These are phyloP conservation scores for Daldinia vernicosa DNA, from an alignment of 495 filamentous ascomycete genomes.

Conservation along the genomic window DNA sequence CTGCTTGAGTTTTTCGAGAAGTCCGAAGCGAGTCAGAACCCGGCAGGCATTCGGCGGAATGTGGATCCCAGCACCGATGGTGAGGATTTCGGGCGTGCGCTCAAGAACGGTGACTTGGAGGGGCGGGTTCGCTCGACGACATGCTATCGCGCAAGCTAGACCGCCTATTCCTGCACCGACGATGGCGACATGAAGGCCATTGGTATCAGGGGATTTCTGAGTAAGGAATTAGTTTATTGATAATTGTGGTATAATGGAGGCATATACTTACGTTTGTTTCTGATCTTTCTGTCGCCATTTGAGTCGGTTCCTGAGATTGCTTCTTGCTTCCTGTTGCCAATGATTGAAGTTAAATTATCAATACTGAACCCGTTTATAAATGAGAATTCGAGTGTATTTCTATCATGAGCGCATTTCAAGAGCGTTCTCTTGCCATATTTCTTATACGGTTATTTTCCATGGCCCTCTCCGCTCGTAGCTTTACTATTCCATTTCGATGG, in stretches of 20 bases:
- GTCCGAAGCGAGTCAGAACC: neutral
- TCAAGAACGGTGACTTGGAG: constrained; percentile 1
- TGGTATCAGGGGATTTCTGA: neutral
- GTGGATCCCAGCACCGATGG: neutral
- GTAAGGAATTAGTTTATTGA: neutral
- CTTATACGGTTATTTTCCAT: neutral
- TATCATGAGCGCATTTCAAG: neutral
- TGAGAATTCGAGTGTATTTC: too few species aligned
- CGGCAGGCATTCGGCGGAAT: neutral
- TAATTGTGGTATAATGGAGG: neutral
- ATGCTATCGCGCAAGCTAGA: neutral
- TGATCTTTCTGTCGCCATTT: neutral
- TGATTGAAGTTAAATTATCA: too few species aligned
- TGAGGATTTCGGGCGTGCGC: constrained; percentile 1
- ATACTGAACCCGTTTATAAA: too few species aligned
- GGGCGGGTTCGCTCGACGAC: neutral
- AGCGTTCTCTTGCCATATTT: neutral
- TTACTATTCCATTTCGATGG: neutral
- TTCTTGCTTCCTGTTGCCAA: too few species aligned
- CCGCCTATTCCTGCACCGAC: neutral
- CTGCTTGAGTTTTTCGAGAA: neutral
- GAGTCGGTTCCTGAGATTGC: too few species aligned
- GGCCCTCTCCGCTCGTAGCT: neutral
- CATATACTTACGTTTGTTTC: neutral
- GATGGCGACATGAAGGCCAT: neutral